These are phyloP conservation scores for Bretziella fagacearum DNA, from an alignment of 2,329 filamentous ascomycete genomes.

Conservation along the genomic window DNA sequence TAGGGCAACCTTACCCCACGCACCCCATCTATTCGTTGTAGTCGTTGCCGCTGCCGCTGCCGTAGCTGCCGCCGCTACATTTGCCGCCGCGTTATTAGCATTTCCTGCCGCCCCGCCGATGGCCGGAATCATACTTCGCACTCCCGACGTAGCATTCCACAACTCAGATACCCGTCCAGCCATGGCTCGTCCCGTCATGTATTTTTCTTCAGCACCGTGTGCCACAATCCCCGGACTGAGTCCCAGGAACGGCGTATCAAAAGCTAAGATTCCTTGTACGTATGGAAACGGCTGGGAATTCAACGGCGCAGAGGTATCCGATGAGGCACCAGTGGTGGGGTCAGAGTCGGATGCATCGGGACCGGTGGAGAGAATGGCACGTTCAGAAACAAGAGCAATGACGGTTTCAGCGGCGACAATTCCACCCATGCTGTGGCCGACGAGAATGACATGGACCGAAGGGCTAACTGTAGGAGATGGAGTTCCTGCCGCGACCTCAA, in stretches of 20 bases:
- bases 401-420: conserved; percentile 86
- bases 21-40: conserved; percentile 43
- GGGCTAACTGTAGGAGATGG: conserved; percentile 75
- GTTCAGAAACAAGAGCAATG: conserved; percentile 47
- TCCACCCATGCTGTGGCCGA: conserved; percentile 84
- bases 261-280: conserved; percentile 75
- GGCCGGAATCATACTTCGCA: not conserved
- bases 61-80: conserved; percentile 22
- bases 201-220: conserved; percentile 72
- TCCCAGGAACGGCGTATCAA: conserved; percentile 83
- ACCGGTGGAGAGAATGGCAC: conserved; percentile 33
- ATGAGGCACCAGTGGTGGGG: conserved; percentile 14
- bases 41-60: conserved; percentile 15
- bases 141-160: conserved; percentile 29
- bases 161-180: conserved; percentile 50
- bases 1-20: conserved; percentile 73
- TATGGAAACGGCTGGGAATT: conserved; percentile 76
- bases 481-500: conserved; percentile 69
- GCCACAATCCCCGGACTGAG: conserved; percentile 71
- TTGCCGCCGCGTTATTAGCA: conserved; percentile 16
- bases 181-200: conserved; percentile 54
- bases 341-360: conserved; percentile 18
- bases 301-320: conserved; percentile 18
- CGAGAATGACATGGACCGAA: conserved; percentile 61
- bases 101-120: not conserved